A percentile compares a stretch with the other conserved stretches of the same genome.
phyloP scores from a whole-genome alignment of 225 moss, liverwort and hornwort genomes.

The Bryoerythrophyllum caledonicum region DNA sequence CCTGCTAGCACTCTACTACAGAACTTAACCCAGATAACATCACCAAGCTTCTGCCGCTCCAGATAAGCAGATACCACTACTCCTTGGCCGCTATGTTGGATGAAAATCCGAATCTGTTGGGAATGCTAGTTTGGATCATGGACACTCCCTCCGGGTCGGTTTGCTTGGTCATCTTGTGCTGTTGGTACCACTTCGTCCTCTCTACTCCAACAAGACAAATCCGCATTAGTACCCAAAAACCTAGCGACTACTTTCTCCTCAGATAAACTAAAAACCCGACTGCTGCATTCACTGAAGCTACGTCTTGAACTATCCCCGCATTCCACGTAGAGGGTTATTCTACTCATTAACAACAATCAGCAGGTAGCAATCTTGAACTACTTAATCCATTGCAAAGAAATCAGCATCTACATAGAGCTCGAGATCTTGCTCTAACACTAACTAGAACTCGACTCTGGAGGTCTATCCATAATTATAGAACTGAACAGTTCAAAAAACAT shows the following conservation, averaged over 20 bases:
- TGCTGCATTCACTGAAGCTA: background rate
- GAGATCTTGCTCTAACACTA: background rate
- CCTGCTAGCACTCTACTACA: slow-evolving; percentile 24
- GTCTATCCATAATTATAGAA: background rate
- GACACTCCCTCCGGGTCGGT: slow-evolving; percentile 58
- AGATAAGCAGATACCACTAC: slow-evolving; percentile 23
- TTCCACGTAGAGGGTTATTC: too few relatives aligned
- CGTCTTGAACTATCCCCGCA: background rate
- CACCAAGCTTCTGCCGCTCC: slow-evolving; percentile 16
- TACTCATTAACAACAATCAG: background rate
- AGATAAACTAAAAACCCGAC: background rate
- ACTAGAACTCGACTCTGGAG: background rate
- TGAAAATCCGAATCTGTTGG: slow-evolving; percentile 64
- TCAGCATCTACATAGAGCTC: background rate
- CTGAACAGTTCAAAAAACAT: background rate
- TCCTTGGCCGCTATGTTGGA: slow-evolving; percentile 57
- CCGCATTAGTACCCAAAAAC: slow-evolving; percentile 30
- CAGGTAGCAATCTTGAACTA: background rate
- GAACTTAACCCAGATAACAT: background rate
- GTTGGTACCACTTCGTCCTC: slow-evolving; percentile 72
- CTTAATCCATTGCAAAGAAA: background rate
- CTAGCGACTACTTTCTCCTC: slow-evolving; percentile 12
- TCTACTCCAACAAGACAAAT: slow-evolving; percentile 40
- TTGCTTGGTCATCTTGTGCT: slow-evolving; percentile 63
- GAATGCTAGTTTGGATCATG: slow-evolving; percentile 51